These are phyloP conservation scores for Apophysomyces trapeziformis DNA, from an alignment of 371 early-diverging fungal genomes.

Conservation along the genomic window DNA sequence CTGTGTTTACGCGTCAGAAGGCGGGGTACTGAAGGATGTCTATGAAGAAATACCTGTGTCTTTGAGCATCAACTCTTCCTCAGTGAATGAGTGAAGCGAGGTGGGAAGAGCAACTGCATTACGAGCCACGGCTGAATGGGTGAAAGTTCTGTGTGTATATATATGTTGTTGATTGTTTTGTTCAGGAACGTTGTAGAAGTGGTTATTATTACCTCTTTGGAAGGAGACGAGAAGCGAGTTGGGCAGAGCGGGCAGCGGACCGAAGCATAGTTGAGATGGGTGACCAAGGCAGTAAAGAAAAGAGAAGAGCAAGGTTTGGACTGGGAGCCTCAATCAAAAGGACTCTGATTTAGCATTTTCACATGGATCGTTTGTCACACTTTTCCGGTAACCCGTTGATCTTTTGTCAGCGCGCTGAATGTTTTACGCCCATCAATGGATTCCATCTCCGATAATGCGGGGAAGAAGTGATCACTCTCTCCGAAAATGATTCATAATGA, in stretches of 20 bases:
- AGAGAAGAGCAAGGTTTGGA: not conserved
- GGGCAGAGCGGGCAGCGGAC: constrained; percentile 21
- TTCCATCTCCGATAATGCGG: too few species aligned
- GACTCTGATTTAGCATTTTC: not conserved
- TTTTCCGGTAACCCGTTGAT: not conserved
- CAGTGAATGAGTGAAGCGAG: constrained; percentile 57
- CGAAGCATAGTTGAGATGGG: constrained; percentile 21
- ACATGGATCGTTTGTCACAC: constrained; percentile 5
- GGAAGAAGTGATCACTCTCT: too few species aligned
- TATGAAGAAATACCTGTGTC: constrained; percentile 48
- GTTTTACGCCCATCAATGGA: too few species aligned
- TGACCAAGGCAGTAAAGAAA: not conserved
- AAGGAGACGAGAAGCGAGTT: constrained; percentile 24
- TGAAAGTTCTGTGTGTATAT: constrained; percentile 22
- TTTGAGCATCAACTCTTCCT: constrained; percentile 80
- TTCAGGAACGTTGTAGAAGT: not conserved
- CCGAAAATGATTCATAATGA: too few species aligned
- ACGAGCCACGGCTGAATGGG: constrained; percentile 25
- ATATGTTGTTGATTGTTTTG: not conserved
- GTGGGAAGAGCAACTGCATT: constrained; percentile 44
- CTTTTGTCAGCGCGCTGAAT: not conserved
- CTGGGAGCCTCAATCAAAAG: not conserved
- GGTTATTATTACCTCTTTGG: constrained; percentile 21
- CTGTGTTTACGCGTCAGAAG: constrained; percentile 37
- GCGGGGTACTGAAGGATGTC: not conserved